Percentiles rank a stretch among this genome's conserved stretches.
phyloP scores from a whole-genome alignment of 495 filamentous ascomycete species.

The Penicillium cinerascens region DNA sequence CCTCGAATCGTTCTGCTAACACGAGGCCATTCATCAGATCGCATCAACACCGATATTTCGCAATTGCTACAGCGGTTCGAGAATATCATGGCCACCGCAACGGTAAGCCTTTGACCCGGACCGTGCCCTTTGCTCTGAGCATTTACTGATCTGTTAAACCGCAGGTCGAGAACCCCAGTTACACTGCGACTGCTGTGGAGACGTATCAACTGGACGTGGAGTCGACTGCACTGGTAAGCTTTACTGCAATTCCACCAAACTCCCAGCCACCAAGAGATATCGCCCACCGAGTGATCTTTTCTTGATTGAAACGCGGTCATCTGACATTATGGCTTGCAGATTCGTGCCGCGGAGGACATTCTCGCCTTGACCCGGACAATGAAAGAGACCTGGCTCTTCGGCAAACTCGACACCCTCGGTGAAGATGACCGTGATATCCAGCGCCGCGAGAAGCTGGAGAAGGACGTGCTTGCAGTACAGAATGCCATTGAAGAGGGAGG shows the following conservation, averaged over 20 bases:
- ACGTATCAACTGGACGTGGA: conserved; percentile 63
- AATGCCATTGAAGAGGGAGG: conserved; percentile 45
- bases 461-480: conserved; percentile 44
- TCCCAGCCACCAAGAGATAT: background rate
- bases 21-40: conserved; percentile 33
- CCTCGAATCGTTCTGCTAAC: conserved; percentile 6
- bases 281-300: background rate
- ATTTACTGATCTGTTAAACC: background rate
- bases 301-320: background rate
- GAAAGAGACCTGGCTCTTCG: conserved; percentile 75
- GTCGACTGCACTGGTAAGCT: conserved; percentile 57
- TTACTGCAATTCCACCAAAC: background rate
- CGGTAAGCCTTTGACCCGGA: conserved; percentile 34
- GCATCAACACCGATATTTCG: conserved; percentile 51
- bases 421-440: conserved; percentile 42
- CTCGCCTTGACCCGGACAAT: conserved; percentile 58
- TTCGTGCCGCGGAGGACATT: conserved; percentile 64
- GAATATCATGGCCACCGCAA: conserved; percentile 55
- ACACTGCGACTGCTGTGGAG: conserved; percentile 52
- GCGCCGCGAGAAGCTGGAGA: conserved; percentile 47
- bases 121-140: background rate
- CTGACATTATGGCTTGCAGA: conserved; percentile 30
- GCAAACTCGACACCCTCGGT: conserved; percentile 62
- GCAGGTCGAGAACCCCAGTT: conserved; percentile 38
- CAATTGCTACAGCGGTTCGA: conserved; percentile 60